Evolutionary conservation across 352 stramenopile genomes (phyloP).

Genomic region (Phytophthora sp.): DNA sequence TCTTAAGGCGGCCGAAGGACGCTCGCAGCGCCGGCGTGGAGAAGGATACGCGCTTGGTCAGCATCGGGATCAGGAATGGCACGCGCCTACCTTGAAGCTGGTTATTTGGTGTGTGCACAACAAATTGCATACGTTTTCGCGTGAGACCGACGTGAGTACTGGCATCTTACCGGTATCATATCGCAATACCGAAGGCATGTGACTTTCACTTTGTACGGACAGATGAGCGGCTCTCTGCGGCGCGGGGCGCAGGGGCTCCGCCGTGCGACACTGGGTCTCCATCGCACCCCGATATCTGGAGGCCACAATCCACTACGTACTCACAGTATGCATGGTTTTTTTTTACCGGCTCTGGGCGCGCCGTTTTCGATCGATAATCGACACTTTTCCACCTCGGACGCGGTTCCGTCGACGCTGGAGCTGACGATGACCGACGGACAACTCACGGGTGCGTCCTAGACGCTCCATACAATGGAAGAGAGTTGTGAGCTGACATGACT

Average conservation of each 20-base stretch:
- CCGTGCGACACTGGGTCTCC: not conserved
- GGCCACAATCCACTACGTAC: not conserved
- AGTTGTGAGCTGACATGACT: not conserved
- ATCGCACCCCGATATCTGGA: not conserved
- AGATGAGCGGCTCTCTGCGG: conserved; percentile 26
- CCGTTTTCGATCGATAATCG: conserved; percentile 35
- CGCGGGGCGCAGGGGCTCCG: conserved; percentile 6
- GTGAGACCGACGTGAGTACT: conserved; percentile 7
- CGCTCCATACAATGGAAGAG: not conserved
- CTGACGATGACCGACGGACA: conserved; percentile 42
- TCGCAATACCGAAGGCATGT: too few relatives aligned
- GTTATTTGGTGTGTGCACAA: not conserved
- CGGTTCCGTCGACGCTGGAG: conserved; percentile 29
- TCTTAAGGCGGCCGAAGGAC: conserved; percentile 24
- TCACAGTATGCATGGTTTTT: conserved; percentile 8
- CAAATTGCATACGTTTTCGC: too few relatives aligned
- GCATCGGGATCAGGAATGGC: conserved; percentile 28
- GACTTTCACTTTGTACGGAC: too few relatives aligned
- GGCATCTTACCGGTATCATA: too few relatives aligned
- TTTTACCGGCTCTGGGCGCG: conserved; percentile 3
- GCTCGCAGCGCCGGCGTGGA: not conserved
- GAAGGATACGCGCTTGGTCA: conserved; percentile 19
- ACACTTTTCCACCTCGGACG: conserved; percentile 43
- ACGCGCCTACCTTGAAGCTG: conserved; percentile 17
- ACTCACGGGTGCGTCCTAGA: conserved; percentile 38